A percentile compares a stretch with the other conserved stretches of the same genome.
Conservation (phyloP, 2,329 filamentous ascomycete genomes). For the Cordyceps pruinosa region DNA sequence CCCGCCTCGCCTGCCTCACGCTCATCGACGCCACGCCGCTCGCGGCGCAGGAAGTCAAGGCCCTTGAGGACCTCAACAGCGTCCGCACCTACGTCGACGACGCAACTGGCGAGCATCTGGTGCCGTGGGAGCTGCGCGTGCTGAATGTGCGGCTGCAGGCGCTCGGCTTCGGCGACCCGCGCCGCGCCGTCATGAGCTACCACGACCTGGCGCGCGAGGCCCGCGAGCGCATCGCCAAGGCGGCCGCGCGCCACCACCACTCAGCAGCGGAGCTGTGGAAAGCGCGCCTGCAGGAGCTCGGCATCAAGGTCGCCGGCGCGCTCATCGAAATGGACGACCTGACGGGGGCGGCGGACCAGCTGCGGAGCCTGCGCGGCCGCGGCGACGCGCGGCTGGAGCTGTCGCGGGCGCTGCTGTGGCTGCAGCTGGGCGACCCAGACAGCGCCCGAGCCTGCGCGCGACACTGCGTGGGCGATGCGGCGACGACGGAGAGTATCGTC, state of each 20-base stretch:
- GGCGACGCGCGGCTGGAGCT: conserved; percentile 36
- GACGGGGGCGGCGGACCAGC: conserved; percentile 67
- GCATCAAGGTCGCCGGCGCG: conserved; percentile 57
- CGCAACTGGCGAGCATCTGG: conserved; percentile 53
- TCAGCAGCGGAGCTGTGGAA: conserved; percentile 62
- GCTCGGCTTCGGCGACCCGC: conserved; percentile 75
- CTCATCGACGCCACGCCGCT: conserved; percentile 66
- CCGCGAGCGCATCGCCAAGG: conserved; percentile 49
- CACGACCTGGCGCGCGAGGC: conserved; percentile 83
- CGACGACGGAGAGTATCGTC: conserved; percentile 43
- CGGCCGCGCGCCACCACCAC: conserved; percentile 38
- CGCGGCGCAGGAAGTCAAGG: conserved; percentile 60
- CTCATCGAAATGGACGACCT: conserved; percentile 84
- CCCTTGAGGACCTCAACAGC: conserved; percentile 54
- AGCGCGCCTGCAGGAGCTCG: conserved; percentile 65
- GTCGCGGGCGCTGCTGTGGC: conserved; percentile 60
- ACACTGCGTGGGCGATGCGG: conserved; percentile 21
- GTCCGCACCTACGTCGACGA: conserved; percentile 49
- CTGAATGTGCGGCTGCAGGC: conserved; percentile 78
- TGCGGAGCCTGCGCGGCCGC: conserved; percentile 49
- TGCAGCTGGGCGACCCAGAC: conserved; percentile 71
- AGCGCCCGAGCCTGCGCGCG: conserved; percentile 53
- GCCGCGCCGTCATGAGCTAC: conserved; percentile 80
- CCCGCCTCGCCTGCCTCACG: conserved; percentile 73
- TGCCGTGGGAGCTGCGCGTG: conserved; percentile 82